A percentile compares a stretch with the other conserved stretches of the same genome.
Conservation (phyloP, 805 yeast species). For the Starmerella apicola region DNA sequence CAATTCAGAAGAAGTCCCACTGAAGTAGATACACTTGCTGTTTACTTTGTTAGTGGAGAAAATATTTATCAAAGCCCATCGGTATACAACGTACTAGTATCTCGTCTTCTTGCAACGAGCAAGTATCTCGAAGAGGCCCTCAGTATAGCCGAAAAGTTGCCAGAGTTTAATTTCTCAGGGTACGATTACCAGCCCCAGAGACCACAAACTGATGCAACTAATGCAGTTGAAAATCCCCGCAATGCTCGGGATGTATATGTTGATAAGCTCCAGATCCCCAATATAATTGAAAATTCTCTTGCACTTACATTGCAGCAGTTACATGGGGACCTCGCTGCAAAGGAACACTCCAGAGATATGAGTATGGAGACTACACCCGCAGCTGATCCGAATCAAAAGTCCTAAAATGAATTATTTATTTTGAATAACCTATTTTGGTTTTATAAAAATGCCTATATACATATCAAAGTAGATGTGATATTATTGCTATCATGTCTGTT, state of each 20-base stretch:
- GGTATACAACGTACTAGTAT: conserved; percentile 56
- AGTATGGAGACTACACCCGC: too few relatives aligned
- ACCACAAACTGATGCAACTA: not conserved
- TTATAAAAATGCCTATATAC: too few relatives aligned
- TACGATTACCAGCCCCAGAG: conserved; percentile 32
- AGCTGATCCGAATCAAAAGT: too few relatives aligned
- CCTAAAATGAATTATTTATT: too few relatives aligned
- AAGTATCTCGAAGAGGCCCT: conserved; percentile 37
- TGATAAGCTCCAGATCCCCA: not conserved
- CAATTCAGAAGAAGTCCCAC: conserved; percentile 46
- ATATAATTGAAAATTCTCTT: not conserved
- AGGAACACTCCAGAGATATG: too few relatives aligned
- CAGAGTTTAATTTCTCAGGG: conserved; percentile 51
- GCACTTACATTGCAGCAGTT: not conserved
- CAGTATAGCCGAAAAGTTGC: conserved; percentile 35
- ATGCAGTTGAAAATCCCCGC: too few relatives aligned
- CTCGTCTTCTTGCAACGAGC: conserved; percentile 48
- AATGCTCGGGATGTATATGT: not conserved
- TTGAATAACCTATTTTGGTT: too few relatives aligned
- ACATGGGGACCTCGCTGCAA: too few relatives aligned
- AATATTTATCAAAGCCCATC: conserved; percentile 85
- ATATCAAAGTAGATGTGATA: too few relatives aligned
- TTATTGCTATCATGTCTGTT: too few relatives aligned
- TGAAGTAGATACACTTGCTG: conserved; percentile 46
- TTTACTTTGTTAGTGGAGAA: conserved; percentile 82